Evolutionary conservation across 371 early-diverging fungal genomes (phyloP).

Genomic region (Syncephalis plumigaleata): DNA sequence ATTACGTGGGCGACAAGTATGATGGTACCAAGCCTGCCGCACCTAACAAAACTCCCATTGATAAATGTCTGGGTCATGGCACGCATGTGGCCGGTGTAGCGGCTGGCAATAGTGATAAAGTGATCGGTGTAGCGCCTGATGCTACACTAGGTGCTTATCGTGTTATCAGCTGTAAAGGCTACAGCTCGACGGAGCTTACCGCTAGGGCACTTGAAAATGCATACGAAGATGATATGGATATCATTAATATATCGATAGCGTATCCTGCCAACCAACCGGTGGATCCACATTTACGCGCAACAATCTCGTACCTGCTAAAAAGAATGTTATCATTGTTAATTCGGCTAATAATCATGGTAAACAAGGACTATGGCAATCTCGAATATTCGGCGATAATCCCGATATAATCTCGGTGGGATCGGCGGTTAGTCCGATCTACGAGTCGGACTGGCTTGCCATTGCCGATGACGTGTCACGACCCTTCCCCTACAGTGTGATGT

Average conservation of each 20-base stretch:
- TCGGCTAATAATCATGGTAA: too few species aligned
- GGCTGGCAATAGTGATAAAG: neutral
- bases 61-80: conserved; percentile 24
- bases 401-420: too few species aligned
- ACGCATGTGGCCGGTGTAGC: conserved; percentile 36
- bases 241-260: conserved; percentile 53
- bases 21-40: conserved; percentile 8
- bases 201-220: conserved; percentile 39
- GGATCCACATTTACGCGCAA: too few species aligned
- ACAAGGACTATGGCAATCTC: too few species aligned
- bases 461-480: too few species aligned
- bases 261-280: neutral
- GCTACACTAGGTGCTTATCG: conserved; percentile 6
- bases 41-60: conserved; percentile 30
- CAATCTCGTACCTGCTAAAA: too few species aligned
- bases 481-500: too few species aligned
- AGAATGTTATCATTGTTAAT: too few species aligned
- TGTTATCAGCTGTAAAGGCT: conserved; percentile 36
- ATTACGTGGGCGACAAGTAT: conserved; percentile 19
- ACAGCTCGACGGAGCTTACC: conserved; percentile 30
- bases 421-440: too few species aligned
- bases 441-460: too few species aligned
- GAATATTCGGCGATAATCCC: too few species aligned
- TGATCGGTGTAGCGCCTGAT: neutral
- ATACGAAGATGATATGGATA: conserved; percentile 31